Evolutionary conservation across 352 stramenopile genomes (phyloP).

Genomic region (Peronospora farinosa): DNA sequence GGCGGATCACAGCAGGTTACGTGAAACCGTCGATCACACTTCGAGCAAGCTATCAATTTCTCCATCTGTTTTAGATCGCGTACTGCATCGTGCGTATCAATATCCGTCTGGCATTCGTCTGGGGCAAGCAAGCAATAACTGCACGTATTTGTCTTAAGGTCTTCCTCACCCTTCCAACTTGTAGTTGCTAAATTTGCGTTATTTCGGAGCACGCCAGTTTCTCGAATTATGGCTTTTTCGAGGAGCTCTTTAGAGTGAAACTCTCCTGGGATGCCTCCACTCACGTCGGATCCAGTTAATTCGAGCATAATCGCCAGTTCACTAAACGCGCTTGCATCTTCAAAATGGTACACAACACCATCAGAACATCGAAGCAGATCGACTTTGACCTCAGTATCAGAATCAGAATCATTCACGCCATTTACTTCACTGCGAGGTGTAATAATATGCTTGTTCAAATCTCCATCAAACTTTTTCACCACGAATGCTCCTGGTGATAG

Average conservation of each 20-base stretch:
- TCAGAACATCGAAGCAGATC: slow-evolving; percentile 26
- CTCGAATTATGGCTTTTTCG: slow-evolving; percentile 32
- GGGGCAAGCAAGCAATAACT: slow-evolving; percentile 25
- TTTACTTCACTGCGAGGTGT: neutral
- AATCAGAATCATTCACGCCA: neutral
- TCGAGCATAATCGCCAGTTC: slow-evolving; percentile 32
- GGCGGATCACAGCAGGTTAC: slow-evolving; percentile 73
- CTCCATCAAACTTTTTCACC: slow-evolving; percentile 21
- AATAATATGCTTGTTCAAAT: slow-evolving; percentile 19
- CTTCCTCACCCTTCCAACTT: neutral
- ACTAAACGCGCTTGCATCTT: slow-evolving; percentile 21
- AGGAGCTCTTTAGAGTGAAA: slow-evolving; percentile 38
- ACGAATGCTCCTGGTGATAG: slow-evolving; percentile 15
- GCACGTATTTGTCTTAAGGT: slow-evolving; percentile 7
- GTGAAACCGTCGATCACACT: slow-evolving; percentile 55
- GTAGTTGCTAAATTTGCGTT: neutral
- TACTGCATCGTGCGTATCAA: slow-evolving; percentile 8
- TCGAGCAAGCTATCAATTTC: slow-evolving; percentile 47
- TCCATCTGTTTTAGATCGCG: slow-evolving; percentile 16
- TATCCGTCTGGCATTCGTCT: slow-evolving; percentile 13
- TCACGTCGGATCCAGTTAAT: slow-evolving; percentile 21
- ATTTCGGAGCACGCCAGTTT: slow-evolving; percentile 15
- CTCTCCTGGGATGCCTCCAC: slow-evolving; percentile 21
- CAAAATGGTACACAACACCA: slow-evolving; percentile 22
- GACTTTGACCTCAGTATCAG: slow-evolving; percentile 6